A percentile compares a stretch with the other conserved stretches of the same genome.
phyloP scores from a whole-genome alignment of 2,329 filamentous ascomycete species.

The Sporothrix brunneoviolacea region DNA sequence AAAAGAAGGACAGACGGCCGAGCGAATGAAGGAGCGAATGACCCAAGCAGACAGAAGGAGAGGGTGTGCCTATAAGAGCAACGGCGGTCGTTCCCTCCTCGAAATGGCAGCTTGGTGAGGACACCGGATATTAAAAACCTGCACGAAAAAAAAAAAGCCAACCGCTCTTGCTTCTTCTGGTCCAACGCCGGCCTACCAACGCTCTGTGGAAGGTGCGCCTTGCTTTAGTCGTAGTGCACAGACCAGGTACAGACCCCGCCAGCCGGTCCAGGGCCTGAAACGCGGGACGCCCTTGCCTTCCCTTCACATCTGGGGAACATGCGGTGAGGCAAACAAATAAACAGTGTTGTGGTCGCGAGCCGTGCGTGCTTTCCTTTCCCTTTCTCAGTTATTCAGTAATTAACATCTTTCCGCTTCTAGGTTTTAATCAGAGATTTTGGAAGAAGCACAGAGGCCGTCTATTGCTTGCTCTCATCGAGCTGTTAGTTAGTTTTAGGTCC shows the following conservation, averaged over 20 bases:
- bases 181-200: background rate
- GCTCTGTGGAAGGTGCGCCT: background rate
- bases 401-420: too few species aligned
- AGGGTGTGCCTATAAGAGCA: conserved; percentile 1
- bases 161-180: conserved; percentile 1
- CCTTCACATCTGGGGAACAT: too few species aligned
- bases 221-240: background rate
- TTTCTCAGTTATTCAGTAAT: too few species aligned
- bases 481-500: too few species aligned
- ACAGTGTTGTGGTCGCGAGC: too few species aligned
- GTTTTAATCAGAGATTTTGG: too few species aligned
- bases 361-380: too few species aligned
- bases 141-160: background rate
- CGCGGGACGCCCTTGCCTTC: too few species aligned
- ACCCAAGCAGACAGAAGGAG: background rate
- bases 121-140: background rate
- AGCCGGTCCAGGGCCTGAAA: too few species aligned
- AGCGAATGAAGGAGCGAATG: conserved; percentile 1
- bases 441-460: too few species aligned
- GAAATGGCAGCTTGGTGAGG: conserved; percentile 6
- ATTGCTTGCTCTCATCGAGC: background rate
- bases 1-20: background rate
- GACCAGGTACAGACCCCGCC: background rate
- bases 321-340: too few species aligned
- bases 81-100: background rate